phyloP scores from a whole-genome alignment of 2,329 filamentous ascomycete species.

The Exophiala lecanii-corni region DNA sequence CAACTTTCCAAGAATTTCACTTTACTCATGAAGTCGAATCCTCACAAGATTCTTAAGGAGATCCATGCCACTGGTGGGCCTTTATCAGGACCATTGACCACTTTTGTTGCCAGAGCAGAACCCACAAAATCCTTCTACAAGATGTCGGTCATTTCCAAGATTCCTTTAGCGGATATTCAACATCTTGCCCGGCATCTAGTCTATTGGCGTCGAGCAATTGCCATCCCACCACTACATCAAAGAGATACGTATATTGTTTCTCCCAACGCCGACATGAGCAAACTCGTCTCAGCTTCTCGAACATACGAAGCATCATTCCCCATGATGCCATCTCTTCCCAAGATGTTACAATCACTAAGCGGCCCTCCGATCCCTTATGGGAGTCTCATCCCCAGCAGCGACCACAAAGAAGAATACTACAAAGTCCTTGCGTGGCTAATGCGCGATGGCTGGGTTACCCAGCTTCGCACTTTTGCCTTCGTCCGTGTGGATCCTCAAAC shows the following conservation, averaged over 20 bases:
- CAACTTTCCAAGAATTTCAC: constrained; percentile 82
- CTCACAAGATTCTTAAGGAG: constrained; percentile 69
- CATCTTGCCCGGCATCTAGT: constrained; percentile 89
- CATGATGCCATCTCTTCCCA: constrained; percentile 73
- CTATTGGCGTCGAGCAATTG: constrained; percentile 89
- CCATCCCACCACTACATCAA: constrained; percentile 84
- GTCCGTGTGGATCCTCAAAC: constrained; percentile 79
- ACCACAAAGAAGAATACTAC: constrained; percentile 82
- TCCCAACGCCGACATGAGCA: constrained; percentile 75
- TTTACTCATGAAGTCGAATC: constrained; percentile 77
- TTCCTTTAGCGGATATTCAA: constrained; percentile 75
- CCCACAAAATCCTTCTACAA: constrained; percentile 68
- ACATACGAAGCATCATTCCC: constrained; percentile 77
- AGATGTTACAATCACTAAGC: constrained; percentile 81
- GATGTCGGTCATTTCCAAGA: constrained; percentile 56
- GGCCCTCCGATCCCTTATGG: constrained; percentile 78
- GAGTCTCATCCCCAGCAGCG: constrained; percentile 76
- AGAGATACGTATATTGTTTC: constrained; percentile 88
- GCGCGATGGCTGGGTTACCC: constrained; percentile 87
- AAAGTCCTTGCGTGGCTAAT: constrained; percentile 91
- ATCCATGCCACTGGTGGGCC: constrained; percentile 67
- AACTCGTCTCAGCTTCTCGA: constrained; percentile 63
- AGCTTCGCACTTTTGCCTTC: constrained; percentile 87
- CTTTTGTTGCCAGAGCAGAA: constrained; percentile 58
- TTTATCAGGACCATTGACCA: constrained; percentile 70